Base-by-base conservation (phyloP, 164 flowering plant genomes). In the Aristolochia californica region DNA sequence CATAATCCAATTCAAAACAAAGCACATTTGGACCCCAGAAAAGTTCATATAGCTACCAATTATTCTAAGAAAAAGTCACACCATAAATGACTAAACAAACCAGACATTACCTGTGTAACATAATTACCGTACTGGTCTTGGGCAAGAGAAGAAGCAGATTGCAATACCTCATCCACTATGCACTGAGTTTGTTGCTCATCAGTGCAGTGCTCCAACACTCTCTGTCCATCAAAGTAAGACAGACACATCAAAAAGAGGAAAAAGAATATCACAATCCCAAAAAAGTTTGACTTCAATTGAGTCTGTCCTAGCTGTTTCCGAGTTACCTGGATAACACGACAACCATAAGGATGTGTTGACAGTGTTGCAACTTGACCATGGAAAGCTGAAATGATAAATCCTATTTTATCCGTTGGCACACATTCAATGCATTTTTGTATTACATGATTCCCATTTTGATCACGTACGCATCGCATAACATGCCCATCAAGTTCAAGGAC, bases 41-140 rank as follows among this genome's bases (percentile, higher is more conserved):
- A n/a, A n/a, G n/a, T n/a, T n/a, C n/a, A n/a, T n/a, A n/a, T n/a
- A n/a, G n/a, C n/a, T n/a, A n/a, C n/a, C n/a, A n/a, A n/a, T n/a
- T n/a, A n/a, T n/a, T n/a, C 43, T 43, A 12, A 45, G 45, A n/a
- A 47, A 34, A 15, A 57, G 40, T 34, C 40, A 0, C 40, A 34
- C 40, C 28, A 34, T 20, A 20, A 15, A 18, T 11, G 47, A 4
- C 34, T 15, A 20, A 24, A 30, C 51, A 58, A 17, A 45, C 20
- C n/a, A 25, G 5, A 11, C 58, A 51, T 24, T 68, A 90, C 97
- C 97, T 90, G 97, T 17, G 80, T 85, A 20, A 90, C 95, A 70
- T 90, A 90, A 61, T 90, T 90, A 21, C 97, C 97, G 70, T 90
- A 87, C 66, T 87, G 94, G 63, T 90, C 97, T 62, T 90, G 85